Percentiles rank a stretch among this genome's conserved stretches.
Evolutionary conservation across 495 filamentous ascomycete species (phyloP).

Genomic region (Annulohypoxylon stygium): DNA sequence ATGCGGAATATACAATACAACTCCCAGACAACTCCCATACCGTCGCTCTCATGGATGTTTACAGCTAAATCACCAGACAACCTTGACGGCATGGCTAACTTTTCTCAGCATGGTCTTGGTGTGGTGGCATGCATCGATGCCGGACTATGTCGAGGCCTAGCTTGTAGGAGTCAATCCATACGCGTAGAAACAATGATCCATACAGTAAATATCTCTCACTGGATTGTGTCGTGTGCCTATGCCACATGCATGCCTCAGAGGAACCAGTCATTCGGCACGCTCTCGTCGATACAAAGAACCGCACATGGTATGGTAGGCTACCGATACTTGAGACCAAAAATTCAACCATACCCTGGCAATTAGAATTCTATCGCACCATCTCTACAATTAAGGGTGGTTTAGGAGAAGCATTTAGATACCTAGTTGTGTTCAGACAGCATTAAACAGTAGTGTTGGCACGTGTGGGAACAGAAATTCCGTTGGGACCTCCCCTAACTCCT

Average conservation of each 20-base stretch:
- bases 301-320: slow-evolving; percentile 38
- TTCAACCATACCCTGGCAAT: slow-evolving; percentile 12
- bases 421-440: background rate
- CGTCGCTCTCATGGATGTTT: background rate
- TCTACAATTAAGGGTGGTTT: slow-evolving; percentile 13
- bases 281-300: slow-evolving; percentile 13
- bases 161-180: slow-evolving; percentile 41
- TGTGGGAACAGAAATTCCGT: background rate
- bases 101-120: slow-evolving; percentile 42
- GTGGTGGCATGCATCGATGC: slow-evolving; percentile 46
- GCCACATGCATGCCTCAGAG: slow-evolving; percentile 34
- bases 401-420: background rate
- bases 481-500: slow-evolving; percentile 1
- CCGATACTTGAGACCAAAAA: slow-evolving; percentile 20
- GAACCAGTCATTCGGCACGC: slow-evolving; percentile 35
- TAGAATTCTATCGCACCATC: slow-evolving; percentile 29
- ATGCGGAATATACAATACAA: slow-evolving; percentile 23
- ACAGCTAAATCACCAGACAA: slow-evolving; percentile 25
- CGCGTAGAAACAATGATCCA: slow-evolving; percentile 19
- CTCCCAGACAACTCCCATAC: background rate
- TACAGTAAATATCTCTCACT: slow-evolving; percentile 21
- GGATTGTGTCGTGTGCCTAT: slow-evolving; percentile 24
- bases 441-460: background rate
- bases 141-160: slow-evolving; percentile 37
- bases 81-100: slow-evolving; percentile 33